These are phyloP conservation scores for Polysphondylium violaceum DNA, from an alignment of 78 protist species.

Conservation along the genomic window DNA sequence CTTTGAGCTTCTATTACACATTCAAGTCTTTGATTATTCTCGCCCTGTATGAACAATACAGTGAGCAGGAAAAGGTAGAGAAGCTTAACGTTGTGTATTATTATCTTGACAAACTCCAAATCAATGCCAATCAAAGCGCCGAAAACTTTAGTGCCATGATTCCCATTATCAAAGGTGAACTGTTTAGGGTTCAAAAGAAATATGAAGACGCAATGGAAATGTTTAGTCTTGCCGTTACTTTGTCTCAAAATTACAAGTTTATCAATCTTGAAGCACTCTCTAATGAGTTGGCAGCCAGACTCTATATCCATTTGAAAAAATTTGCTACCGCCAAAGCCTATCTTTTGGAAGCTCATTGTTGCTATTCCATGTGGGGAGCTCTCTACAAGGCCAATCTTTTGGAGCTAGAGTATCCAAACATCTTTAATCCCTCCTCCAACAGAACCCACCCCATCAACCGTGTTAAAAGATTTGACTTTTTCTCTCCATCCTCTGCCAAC, in stretches of 20 bases:
- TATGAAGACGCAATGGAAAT: conserved; percentile 47
- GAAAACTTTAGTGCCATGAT: conserved; percentile 31
- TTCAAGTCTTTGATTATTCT: conserved; percentile 23
- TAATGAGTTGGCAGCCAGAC: conserved; percentile 36
- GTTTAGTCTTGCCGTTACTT: conserved; percentile 15
- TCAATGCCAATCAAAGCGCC: conserved; percentile 1
- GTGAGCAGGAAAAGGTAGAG: neutral
- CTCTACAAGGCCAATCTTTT: neutral
- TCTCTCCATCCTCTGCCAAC: neutral
- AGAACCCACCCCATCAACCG: neutral
- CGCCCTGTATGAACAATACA: neutral
- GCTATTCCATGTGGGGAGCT: conserved; percentile 64
- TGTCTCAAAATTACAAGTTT: conserved; percentile 23
- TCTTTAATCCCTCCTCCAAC: neutral
- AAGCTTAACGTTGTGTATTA: neutral
- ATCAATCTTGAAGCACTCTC: conserved; percentile 44
- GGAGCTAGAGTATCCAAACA: conserved; percentile 41
- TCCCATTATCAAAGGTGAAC: neutral
- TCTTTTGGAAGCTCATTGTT: conserved; percentile 29
- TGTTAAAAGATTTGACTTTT: neutral
- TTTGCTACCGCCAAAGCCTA: conserved; percentile 43
- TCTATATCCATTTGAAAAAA: conserved; percentile 30
- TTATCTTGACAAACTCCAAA: neutral
- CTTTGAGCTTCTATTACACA: neutral
- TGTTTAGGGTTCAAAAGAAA: neutral